These are phyloP conservation scores for Solanum tarapatanum DNA, from an alignment of 257 asterid genomes.

Conservation along the genomic window DNA sequence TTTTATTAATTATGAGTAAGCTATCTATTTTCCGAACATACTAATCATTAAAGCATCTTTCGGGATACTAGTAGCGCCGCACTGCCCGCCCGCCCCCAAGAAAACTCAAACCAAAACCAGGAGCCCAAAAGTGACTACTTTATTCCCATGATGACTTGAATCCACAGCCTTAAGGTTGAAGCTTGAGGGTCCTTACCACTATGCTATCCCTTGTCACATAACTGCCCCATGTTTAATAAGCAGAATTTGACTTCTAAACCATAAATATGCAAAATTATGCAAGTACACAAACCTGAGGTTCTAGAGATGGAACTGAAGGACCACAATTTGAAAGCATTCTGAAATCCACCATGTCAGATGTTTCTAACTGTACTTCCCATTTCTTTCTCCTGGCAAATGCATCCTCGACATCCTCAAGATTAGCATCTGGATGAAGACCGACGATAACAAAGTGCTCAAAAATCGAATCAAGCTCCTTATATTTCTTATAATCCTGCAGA, in stretches of 20 bases:
- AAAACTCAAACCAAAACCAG: not conserved
- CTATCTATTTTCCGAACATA: not conserved
- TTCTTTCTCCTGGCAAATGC: slow-evolving; percentile 52
- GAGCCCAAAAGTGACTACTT: not conserved
- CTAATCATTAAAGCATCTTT: not conserved
- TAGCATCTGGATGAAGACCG: slow-evolving; percentile 84
- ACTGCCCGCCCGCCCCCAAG: not conserved
- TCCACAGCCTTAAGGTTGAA: not conserved
- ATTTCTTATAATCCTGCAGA: slow-evolving; percentile 68
- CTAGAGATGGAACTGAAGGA: slow-evolving; percentile 56
- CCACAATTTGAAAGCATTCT: slow-evolving; percentile 24
- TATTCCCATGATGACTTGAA: not conserved
- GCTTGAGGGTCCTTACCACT: not conserved
- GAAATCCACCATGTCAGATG: slow-evolving; percentile 24
- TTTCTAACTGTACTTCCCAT: slow-evolving; percentile 45
- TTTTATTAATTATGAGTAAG: not conserved
- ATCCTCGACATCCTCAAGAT: slow-evolving; percentile 74
- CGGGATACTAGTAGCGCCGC: not conserved
- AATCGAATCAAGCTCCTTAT: slow-evolving; percentile 64
- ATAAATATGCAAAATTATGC: not conserved
- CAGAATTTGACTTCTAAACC: not conserved
- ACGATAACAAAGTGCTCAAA: slow-evolving; percentile 78
- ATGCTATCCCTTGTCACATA: not conserved
- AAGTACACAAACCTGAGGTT: slow-evolving; percentile 67
- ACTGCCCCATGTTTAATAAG: not conserved